Evolutionary conservation across 2,329 filamentous ascomycete species (phyloP).

Genomic region (Coccinonectria pachysandricola): DNA sequence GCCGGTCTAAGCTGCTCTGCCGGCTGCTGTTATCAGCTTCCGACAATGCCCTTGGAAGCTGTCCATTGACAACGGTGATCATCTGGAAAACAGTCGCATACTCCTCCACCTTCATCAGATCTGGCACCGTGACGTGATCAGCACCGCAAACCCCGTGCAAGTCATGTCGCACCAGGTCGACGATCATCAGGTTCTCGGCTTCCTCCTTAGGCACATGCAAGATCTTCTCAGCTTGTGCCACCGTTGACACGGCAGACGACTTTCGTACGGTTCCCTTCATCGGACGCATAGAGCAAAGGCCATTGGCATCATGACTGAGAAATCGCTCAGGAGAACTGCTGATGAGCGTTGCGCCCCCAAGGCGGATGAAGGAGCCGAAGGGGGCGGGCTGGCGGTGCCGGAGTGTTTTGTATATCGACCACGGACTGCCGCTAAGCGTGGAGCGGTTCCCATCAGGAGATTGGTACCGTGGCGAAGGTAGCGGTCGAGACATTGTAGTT

Average conservation of each 20-base stretch:
- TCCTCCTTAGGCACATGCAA: slow-evolving; percentile 79
- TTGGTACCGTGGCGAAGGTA: not conserved
- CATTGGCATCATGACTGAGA: slow-evolving; percentile 44
- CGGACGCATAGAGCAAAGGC: slow-evolving; percentile 68
- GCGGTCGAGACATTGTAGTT: slow-evolving; percentile 47
- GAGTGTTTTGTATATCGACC: slow-evolving; percentile 63
- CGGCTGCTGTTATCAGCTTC: slow-evolving; percentile 7
- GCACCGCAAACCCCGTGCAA: slow-evolving; percentile 74
- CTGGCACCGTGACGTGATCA: slow-evolving; percentile 61
- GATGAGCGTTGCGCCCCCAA: slow-evolving; percentile 61
- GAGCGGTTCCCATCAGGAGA: slow-evolving; percentile 1
- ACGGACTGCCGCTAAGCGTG: slow-evolving; percentile 32
- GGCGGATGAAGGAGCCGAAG: slow-evolving; percentile 71
- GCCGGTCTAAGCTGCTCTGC: slow-evolving; percentile 3
- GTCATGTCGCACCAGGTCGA: slow-evolving; percentile 91
- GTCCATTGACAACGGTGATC: slow-evolving; percentile 75
- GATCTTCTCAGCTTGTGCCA: slow-evolving; percentile 61
- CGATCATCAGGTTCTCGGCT: slow-evolving; percentile 97
- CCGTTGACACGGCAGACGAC: slow-evolving; percentile 49
- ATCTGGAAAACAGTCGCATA: slow-evolving; percentile 88
- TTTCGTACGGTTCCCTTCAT: slow-evolving; percentile 98
- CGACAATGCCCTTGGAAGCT: slow-evolving; percentile 29
- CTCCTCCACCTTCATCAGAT: slow-evolving; percentile 79
- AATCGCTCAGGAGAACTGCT: slow-evolving; percentile 87
- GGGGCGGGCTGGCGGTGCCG: slow-evolving; percentile 67